Percentiles rank a stretch among this genome's conserved stretches.
Conservation (phyloP, 1,139 yeast genomes). For the Wickerhamiella infanticola region DNA sequence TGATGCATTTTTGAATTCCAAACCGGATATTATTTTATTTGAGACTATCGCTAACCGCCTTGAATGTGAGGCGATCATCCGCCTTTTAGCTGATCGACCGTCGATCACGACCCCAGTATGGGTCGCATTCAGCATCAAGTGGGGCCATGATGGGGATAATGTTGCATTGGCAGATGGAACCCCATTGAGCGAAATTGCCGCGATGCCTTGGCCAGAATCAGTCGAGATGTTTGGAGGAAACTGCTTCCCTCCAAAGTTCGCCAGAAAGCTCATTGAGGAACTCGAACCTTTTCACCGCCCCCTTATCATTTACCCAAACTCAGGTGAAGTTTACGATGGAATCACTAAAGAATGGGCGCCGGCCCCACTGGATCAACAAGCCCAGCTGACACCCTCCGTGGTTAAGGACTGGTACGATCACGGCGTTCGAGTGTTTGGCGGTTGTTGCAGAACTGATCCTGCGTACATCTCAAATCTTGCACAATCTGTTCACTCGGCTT, state of each 20-base stretch:
- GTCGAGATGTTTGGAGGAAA: constrained; percentile 31
- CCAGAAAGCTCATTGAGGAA: constrained; percentile 18
- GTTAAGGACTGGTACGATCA: constrained; percentile 8
- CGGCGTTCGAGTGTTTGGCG: constrained; percentile 14
- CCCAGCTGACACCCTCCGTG: neutral
- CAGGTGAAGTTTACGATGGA: constrained; percentile 38
- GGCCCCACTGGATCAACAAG: neutral
- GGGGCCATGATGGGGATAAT: constrained; percentile 8
- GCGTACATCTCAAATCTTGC: constrained; percentile 6
- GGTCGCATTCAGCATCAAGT: constrained; percentile 26
- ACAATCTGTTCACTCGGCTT: neutral
- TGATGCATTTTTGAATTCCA: constrained; percentile 25
- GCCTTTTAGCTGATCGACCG: constrained; percentile 16
- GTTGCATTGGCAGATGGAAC: constrained; percentile 13
- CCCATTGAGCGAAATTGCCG: constrained; percentile 2
- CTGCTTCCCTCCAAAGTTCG: constrained; percentile 26
- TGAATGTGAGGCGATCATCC: constrained; percentile 32
- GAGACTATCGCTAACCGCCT: constrained; percentile 48
- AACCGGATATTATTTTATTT: constrained; percentile 40
- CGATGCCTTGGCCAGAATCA: constrained; percentile 2
- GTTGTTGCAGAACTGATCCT: constrained; percentile 17
- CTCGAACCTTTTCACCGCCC: constrained; percentile 19
- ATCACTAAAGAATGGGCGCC: constrained; percentile 22
- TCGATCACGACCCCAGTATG: constrained; percentile 12
- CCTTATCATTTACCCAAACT: constrained; percentile 38